These are phyloP conservation scores for Chlamydomonas asymmetrica DNA, from an alignment of 139 green algal genomes.

Conservation along the genomic window DNA sequence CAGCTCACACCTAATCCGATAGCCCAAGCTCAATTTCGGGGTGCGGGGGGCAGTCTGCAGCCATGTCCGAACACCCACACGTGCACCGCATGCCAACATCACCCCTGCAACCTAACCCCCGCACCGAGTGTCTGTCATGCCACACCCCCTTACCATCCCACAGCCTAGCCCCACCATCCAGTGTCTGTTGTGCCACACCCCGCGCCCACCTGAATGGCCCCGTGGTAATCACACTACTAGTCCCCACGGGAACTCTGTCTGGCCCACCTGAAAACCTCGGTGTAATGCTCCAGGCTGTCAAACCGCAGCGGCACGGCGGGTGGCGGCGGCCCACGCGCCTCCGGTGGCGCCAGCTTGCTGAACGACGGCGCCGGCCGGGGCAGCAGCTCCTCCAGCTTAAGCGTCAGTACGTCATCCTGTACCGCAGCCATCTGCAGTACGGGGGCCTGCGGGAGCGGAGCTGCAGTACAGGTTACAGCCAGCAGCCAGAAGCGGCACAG, in stretches of 20 bases:
- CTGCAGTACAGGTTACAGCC: not conserved
- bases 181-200: too few relatives aligned
- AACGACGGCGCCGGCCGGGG: not conserved
- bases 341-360: not conserved
- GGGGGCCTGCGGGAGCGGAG: conserved; percentile 8
- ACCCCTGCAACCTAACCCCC: too few relatives aligned
- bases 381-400: conserved; percentile 10
- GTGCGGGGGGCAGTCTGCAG: too few relatives aligned
- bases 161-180: too few relatives aligned
- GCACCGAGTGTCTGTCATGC: too few relatives aligned
- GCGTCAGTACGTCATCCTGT: conserved; percentile 4
- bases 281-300: conserved; percentile 16
- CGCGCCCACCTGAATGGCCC: too few relatives aligned
- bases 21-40: too few relatives aligned
- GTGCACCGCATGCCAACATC: too few relatives aligned
- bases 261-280: conserved; percentile 5
- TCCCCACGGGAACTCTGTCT: too few relatives aligned
- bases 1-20: not conserved
- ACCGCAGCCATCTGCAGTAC: conserved; percentile 16
- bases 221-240: too few relatives aligned
- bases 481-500: not conserved
- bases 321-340: not conserved
- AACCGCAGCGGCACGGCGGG: conserved; percentile 11
- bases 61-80: too few relatives aligned
- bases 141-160: too few relatives aligned